Conservation (phyloP, 805 yeast species). For the Zygosaccharomyces lentus region DNA sequence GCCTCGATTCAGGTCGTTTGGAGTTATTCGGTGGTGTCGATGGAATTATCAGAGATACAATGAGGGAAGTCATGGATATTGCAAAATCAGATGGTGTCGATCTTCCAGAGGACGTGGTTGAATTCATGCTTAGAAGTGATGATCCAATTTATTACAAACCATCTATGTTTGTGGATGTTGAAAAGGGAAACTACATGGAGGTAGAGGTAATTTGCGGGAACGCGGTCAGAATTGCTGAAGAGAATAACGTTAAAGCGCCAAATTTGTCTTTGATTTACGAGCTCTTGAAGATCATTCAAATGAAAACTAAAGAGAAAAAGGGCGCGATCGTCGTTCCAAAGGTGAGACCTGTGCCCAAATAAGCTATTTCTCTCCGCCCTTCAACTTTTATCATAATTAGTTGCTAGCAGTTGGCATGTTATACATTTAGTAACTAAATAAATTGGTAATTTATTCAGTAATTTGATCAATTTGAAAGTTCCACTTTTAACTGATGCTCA, state of each 20-base stretch:
- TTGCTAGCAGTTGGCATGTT: too few species aligned
- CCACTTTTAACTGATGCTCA: too few species aligned
- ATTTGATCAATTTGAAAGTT: too few species aligned
- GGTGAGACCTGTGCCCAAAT: slow-evolving; percentile 4
- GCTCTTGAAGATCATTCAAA: slow-evolving; percentile 57
- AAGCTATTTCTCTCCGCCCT: too few species aligned
- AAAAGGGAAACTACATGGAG: slow-evolving; percentile 64
- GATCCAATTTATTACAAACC: slow-evolving; percentile 58
- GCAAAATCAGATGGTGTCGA: slow-evolving; percentile 65
- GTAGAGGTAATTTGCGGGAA: slow-evolving; percentile 68
- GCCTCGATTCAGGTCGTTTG: slow-evolving; percentile 53
- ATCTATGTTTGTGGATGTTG: slow-evolving; percentile 67
- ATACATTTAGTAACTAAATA: too few species aligned
- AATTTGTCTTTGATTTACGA: slow-evolving; percentile 50
- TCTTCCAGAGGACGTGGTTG: slow-evolving; percentile 45
- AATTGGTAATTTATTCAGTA: too few species aligned
- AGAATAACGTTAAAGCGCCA: slow-evolving; percentile 49
- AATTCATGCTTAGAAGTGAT: slow-evolving; percentile 51
- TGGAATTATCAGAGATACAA: slow-evolving; percentile 58
- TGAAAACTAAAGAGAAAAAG: slow-evolving; percentile 51
- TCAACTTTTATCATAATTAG: too few species aligned
- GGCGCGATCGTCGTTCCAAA: slow-evolving; percentile 39
- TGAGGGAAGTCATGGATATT: slow-evolving; percentile 61
- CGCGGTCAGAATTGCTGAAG: slow-evolving; percentile 47
- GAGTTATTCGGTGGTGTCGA: slow-evolving; percentile 12